These are phyloP conservation scores for Ceratobasidium sp. DNA, from an alignment of 1,284 basidiomycete genomes.

Conservation along the genomic window DNA sequence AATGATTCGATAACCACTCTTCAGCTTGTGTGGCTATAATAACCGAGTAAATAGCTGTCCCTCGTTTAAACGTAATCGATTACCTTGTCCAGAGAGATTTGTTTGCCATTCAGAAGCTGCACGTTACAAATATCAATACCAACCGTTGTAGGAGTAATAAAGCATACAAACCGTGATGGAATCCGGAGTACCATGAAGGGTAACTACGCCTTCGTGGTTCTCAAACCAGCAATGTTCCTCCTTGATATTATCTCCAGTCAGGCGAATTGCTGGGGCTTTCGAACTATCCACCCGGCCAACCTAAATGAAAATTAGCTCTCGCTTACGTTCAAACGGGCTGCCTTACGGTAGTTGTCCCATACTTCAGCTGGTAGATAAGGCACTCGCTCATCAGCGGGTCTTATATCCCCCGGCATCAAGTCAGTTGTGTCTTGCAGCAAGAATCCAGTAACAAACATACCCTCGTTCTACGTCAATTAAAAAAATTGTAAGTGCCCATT, in stretches of 20 bases:
- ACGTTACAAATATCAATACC: conserved; percentile 31
- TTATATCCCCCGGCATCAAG: conserved; percentile 53
- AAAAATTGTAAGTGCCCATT: conserved; percentile 22
- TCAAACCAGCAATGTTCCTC: conserved; percentile 95
- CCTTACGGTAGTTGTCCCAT: conserved; percentile 81
- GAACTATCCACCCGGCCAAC: conserved; percentile 86
- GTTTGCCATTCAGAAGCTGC: conserved; percentile 93
- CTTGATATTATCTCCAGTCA: conserved; percentile 92
- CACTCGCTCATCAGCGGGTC: conserved; percentile 93
- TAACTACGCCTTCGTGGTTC: conserved; percentile 87
- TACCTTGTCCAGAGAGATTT: conserved; percentile 80
- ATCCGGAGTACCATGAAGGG: conserved; percentile 79
- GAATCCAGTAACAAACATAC: conserved; percentile 58
- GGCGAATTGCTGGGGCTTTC: conserved; percentile 86
- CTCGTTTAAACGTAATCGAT: conserved; percentile 54
- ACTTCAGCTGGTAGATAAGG: conserved; percentile 94
- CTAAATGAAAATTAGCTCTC: conserved; percentile 57
- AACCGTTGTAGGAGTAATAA: conserved; percentile 46
- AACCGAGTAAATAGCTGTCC: conserved; percentile 49
- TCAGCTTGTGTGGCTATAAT: conserved; percentile 78
- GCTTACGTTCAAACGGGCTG: background rate
- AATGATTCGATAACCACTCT: conserved; percentile 96
- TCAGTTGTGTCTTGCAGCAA: background rate
- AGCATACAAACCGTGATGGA: conserved; percentile 80
- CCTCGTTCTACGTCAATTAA: conserved; percentile 77